Evolutionary conservation across 1,139 yeast species (phyloP), one percentile per base, ranked within the genome.

Genomic region (Taphrina flavorubra): DNA sequence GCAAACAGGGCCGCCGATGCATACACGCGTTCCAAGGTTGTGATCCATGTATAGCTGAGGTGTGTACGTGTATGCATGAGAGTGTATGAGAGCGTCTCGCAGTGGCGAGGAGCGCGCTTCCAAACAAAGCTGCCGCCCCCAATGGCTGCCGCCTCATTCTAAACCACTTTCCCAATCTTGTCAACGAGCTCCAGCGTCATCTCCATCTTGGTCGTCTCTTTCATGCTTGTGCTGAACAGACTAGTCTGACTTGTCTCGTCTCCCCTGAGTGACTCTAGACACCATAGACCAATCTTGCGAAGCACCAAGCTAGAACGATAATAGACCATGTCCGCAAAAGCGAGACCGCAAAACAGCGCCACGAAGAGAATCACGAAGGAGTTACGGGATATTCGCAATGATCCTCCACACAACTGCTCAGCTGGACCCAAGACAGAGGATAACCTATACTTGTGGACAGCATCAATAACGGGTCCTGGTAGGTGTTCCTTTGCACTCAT

Each of bases 401-500:
- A 63, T 39, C 67, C 67, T 20, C 67, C 61, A 7, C 61, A 44
- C 61, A 63, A 63, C 46, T 53, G 61, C 46, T 79, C 83, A 44
- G 86, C 86, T 5, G 84, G 84, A 71, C 87, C 87, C 4, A 82
- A 79, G 68, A 77, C 82, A 25, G 86, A 84, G 71, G 77, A 83
- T 34, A 85, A 86, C 74, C 76, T 86, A 69, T 80, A 83, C 62
- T 80, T 79, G 70, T 86, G 89, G 89, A 82, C 83, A 18, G 89
- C 87, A n/a, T 83, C 86, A 10, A 84, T 86, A 69, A 83, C 82
- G 72, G 89, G 89, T 14, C 88, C 88, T n/a, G 88, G 82, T 61
- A 85, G 88, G 13, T 73, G 71, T 64, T n/a, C 62, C 51, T 40
- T n/a, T 18, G 0, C 3, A 25, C 34, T 20, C 34, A 3, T 7